Percentiles rank a stretch among this genome's conserved stretches.
phyloP scores from a whole-genome alignment of 2,329 filamentous ascomycete genomes.

The Scleromitrula shiraiana region DNA sequence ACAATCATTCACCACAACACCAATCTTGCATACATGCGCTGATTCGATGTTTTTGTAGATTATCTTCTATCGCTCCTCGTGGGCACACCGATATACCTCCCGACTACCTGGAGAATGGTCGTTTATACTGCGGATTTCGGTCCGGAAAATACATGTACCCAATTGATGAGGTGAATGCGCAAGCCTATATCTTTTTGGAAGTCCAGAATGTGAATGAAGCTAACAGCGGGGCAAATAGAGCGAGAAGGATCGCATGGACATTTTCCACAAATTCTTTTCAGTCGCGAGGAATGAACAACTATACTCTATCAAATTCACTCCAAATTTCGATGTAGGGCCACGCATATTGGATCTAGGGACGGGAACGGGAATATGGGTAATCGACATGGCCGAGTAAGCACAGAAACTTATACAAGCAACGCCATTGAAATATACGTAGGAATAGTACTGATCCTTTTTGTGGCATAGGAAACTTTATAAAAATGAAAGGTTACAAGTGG shows the following conservation, averaged over 20 bases:
- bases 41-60: conserved; percentile 15
- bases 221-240: conserved; percentile 35
- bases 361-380: conserved; percentile 86
- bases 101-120: conserved; percentile 55
- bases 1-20: not conserved
- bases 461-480: conserved; percentile 8
- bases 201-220: not conserved
- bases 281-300: conserved; percentile 48
- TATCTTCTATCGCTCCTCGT: conserved; percentile 10
- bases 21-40: not conserved
- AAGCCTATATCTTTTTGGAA: not conserved
- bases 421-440: too few species aligned
- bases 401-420: not conserved
- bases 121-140: conserved; percentile 60
- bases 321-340: conserved; percentile 24
- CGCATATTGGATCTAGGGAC: conserved; percentile 64
- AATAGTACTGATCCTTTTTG: conserved; percentile 1
- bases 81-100: conserved; percentile 15
- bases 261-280: conserved; percentile 70
- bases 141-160: conserved; percentile 67
- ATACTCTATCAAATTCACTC: conserved; percentile 31
- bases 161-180: conserved; percentile 57
- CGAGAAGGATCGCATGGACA: conserved; percentile 72
- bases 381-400: conserved; percentile 72
- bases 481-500: conserved; percentile 19